phyloP scores from a whole-genome alignment of 192 early-diverging fungal genomes.

The Coemansia sp. region DNA sequence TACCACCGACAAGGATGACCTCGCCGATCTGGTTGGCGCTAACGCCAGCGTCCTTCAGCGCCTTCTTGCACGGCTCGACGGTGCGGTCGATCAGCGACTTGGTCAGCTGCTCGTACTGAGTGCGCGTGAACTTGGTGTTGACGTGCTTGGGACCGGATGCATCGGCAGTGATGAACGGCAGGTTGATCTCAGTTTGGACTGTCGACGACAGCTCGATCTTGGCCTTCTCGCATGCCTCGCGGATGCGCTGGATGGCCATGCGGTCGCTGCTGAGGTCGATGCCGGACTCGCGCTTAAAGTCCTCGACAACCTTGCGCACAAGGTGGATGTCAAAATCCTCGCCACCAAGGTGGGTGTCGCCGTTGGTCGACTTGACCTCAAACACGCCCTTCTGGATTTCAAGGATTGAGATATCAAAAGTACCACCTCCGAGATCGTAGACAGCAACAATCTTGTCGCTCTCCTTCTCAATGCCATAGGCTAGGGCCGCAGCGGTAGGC shows the following conservation, averaged over 20 bases:
- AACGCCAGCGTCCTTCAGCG: slow-evolving; percentile 93
- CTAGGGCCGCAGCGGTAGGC: slow-evolving; percentile 95
- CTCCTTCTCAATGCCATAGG: slow-evolving; percentile 97
- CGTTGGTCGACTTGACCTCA: slow-evolving; percentile 98
- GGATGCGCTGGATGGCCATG: slow-evolving; percentile 96
- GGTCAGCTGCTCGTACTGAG: slow-evolving; percentile 85
- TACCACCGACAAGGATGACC: slow-evolving; percentile 96
- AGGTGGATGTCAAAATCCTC: slow-evolving; percentile 75
- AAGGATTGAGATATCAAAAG: slow-evolving; percentile 99
- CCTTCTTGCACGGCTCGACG: slow-evolving; percentile 90
- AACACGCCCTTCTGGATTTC: slow-evolving; percentile 98
- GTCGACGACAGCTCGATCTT: slow-evolving; percentile 98
- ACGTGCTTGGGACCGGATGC: slow-evolving; percentile 96
- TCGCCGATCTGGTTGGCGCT: slow-evolving; percentile 81
- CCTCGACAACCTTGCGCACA: slow-evolving; percentile 75
- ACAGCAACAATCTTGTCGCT: slow-evolving; percentile 90
- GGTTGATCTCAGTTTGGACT: slow-evolving; percentile 93
- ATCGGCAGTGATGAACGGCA: slow-evolving; percentile 87
- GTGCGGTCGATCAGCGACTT: slow-evolving; percentile 85
- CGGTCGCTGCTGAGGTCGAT: slow-evolving; percentile 84
- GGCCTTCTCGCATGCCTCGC: slow-evolving; percentile 97
- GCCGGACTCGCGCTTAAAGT: slow-evolving; percentile 91
- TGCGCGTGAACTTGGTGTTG: slow-evolving; percentile 88
- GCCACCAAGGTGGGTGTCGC: slow-evolving; percentile 86
- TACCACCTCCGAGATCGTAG: slow-evolving; percentile 97